Conservation (phyloP, 2,329 filamentous ascomycete genomes). For the Microdochium trichocladiopsis region DNA sequence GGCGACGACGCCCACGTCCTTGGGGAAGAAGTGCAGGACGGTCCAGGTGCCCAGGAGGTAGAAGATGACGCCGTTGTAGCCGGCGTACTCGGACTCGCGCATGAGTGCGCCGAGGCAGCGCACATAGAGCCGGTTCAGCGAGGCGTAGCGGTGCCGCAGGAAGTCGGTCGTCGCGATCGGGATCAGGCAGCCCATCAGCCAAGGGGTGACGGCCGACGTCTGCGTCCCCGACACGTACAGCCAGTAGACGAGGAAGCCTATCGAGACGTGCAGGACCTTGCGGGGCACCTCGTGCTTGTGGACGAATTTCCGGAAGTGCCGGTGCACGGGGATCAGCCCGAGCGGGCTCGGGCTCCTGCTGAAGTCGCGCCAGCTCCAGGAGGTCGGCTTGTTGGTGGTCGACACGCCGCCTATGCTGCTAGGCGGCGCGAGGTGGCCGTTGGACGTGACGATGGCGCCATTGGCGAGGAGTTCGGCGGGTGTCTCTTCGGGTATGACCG, state of each 20-base stretch:
- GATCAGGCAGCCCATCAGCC: conserved; percentile 71
- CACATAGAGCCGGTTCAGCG: conserved; percentile 85
- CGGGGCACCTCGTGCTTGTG: conserved; percentile 96
- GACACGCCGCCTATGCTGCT: conserved; percentile 17
- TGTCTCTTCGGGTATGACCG: neutral
- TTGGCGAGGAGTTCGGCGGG: conserved; percentile 12
- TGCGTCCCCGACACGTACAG: conserved; percentile 78
- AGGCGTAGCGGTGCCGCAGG: conserved; percentile 72
- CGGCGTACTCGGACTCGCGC: conserved; percentile 90
- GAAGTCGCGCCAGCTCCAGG: conserved; percentile 79
- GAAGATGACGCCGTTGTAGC: conserved; percentile 96
- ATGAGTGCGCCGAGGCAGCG: conserved; percentile 80
- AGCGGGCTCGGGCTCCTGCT: conserved; percentile 84
- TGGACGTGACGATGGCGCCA: conserved; percentile 26
- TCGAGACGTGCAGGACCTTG: conserved; percentile 89
- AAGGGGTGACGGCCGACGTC: conserved; percentile 71
- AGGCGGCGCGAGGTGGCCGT: conserved; percentile 67
- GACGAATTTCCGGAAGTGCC: conserved; percentile 84
- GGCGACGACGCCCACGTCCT: conserved; percentile 85
- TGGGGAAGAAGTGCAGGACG: conserved; percentile 81
- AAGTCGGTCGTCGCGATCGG: conserved; percentile 80
- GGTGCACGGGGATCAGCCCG: conserved; percentile 90
- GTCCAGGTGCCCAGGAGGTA: conserved; percentile 89
- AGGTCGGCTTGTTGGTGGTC: conserved; percentile 33
- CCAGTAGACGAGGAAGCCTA: conserved; percentile 87